Evolutionary conservation across 2,329 filamentous ascomycete species (phyloP), one percentile per base, ranked within the genome.

Genomic region (Chaetomium sp.): DNA sequence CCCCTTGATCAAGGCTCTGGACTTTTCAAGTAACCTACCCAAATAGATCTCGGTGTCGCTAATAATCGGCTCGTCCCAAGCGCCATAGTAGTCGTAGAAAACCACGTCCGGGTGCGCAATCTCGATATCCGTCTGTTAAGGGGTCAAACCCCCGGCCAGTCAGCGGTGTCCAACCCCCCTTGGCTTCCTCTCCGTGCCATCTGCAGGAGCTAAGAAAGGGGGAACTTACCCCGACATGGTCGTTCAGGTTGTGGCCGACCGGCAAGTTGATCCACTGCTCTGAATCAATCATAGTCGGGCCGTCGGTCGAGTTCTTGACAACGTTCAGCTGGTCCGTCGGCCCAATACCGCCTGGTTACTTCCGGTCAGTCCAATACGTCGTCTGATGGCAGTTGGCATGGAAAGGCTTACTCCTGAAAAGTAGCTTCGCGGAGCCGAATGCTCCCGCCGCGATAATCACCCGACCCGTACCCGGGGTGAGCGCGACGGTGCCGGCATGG

Each of bases 401-500:
- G 16, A 23, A 16, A 3, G 9, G 19, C 72, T 66, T 66, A 77
- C 85, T 88, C 72, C 87, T 82, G 76, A 90, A 82, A 4, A 92
- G 81, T 50, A 92, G 78, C 75, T 90, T 90, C 9, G 88, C 80
- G 2, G 87, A 87, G 12, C 87, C 87, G 68, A 92, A 90, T 0
- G 88, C 79, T 54, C 89, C 90, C 1, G 87, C 85, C 23, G 89
- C 84, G 38, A 91, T 76, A 68, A 92, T 83, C 33, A 92, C 88
- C 57, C 87, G 84, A 7, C 89, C 89, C 9, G 82, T 84, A 23
- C 76, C 75, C 2, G 81, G 72, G 10, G 87, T 86, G 62, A 90
- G 77, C 5, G 85, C 85, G 67, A 91, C 80, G 16, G 82, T 82
- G 6, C 88, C 86, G 23, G 79, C 79, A 69, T 84, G 82, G 8